Evolutionary conservation across 306 rosid genomes (phyloP).

Genomic region (Heteromeles arbutifolia): DNA sequence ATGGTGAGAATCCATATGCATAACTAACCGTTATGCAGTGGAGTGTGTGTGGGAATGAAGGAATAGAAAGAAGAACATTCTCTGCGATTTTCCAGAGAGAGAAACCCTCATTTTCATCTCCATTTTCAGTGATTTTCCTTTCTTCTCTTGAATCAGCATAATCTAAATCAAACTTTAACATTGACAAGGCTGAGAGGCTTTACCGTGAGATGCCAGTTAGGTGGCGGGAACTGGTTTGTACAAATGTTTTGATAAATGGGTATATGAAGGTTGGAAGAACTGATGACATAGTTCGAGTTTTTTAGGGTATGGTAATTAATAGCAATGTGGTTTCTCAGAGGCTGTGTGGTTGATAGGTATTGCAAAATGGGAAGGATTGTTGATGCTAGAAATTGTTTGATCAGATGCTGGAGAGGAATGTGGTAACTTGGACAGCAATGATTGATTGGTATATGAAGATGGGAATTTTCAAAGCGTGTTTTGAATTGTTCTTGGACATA

Average conservation of each 20-base stretch:
- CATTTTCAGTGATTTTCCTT: too few species aligned
- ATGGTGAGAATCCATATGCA: too few species aligned
- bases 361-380: slow-evolving; percentile 57
- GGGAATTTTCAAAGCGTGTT: slow-evolving; percentile 49
- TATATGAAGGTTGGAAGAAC: slow-evolving; percentile 49
- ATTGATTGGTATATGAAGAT: slow-evolving; percentile 64
- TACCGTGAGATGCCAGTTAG: slow-evolving; percentile 37
- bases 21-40: too few species aligned
- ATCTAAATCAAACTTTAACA: too few species aligned
- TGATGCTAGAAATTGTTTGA: slow-evolving; percentile 65
- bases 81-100: too few species aligned
- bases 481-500: slow-evolving; percentile 53
- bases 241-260: slow-evolving; percentile 61
- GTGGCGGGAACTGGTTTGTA: slow-evolving; percentile 49
- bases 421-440: slow-evolving; percentile 77
- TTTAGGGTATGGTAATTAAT: slow-evolving; percentile 35
- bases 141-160: too few species aligned
- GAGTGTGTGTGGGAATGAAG: too few species aligned
- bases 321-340: slow-evolving; percentile 76
- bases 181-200: slow-evolving; percentile 54
- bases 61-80: too few species aligned
- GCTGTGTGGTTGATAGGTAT: slow-evolving; percentile 66
- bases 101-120: too few species aligned
- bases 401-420: slow-evolving; percentile 53
- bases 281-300: slow-evolving; percentile 44